Evolutionary conservation across 768 basidiomycete species (phyloP).

Genomic region (Auricularia auricula-judae): DNA sequence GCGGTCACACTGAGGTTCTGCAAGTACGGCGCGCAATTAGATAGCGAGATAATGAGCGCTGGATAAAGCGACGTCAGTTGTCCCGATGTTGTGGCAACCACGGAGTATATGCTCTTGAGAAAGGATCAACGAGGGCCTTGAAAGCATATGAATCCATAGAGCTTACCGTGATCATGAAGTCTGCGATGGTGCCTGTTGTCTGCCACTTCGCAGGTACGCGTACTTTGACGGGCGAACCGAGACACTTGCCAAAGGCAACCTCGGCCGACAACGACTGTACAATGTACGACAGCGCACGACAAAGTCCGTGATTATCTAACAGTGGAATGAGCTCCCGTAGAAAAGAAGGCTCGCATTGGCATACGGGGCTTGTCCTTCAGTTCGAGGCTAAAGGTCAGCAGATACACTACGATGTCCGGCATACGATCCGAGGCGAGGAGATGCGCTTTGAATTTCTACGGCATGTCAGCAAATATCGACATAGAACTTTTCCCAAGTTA

Average conservation of each 20-base stretch:
- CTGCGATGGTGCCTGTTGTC: constrained; percentile 60
- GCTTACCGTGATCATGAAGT: constrained; percentile 80
- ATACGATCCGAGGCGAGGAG: constrained; percentile 71
- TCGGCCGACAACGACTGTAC: constrained; percentile 87
- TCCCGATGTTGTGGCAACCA: constrained; percentile 82
- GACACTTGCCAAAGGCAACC: constrained; percentile 56
- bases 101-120: constrained; percentile 77
- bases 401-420: constrained; percentile 64
- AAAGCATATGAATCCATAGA: background rate
- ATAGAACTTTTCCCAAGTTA: constrained; percentile 17
- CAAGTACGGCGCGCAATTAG: constrained; percentile 82
- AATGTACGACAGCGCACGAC: constrained; percentile 83
- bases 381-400: constrained; percentile 73
- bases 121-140: constrained; percentile 3
- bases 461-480: background rate
- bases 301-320: constrained; percentile 84
- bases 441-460: constrained; percentile 82
- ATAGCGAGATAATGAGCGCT: constrained; percentile 79
- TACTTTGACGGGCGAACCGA: constrained; percentile 53
- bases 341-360: constrained; percentile 1
- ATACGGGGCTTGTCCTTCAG: constrained; percentile 92
- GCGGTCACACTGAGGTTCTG: constrained; percentile 71
- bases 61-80: constrained; percentile 77
- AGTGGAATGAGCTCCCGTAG: constrained; percentile 3
- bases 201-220: constrained; percentile 71